A percentile compares a stretch with the other conserved stretches of the same genome.
phyloP scores from a whole-genome alignment of 805 yeast genomes.

The Wickerhamiella bombiphila region DNA sequence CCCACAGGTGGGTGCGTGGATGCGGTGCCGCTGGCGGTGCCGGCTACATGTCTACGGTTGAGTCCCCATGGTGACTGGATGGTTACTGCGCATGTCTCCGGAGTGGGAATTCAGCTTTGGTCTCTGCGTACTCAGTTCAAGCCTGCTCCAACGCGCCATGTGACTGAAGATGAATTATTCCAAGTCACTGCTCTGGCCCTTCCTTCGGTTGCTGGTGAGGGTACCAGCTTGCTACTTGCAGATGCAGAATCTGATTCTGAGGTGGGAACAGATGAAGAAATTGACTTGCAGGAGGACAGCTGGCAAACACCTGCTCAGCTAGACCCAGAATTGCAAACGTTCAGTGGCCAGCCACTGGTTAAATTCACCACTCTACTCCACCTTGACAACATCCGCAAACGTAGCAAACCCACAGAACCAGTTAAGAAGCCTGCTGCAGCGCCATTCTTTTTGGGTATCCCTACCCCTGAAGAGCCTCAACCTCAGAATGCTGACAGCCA shows the following conservation, averaged over 20 bases:
- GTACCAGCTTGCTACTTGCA: conserved; percentile 35
- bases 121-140: conserved; percentile 75
- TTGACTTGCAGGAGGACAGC: conserved; percentile 26
- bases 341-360: conserved; percentile 61
- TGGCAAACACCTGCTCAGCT: conserved; percentile 36
- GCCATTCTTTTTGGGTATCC: conserved; percentile 54
- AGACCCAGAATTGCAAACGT: conserved; percentile 45
- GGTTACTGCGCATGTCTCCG: conserved; percentile 84
- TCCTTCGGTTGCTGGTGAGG: conserved; percentile 72
- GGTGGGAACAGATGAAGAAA: conserved; percentile 23
- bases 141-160: conserved; percentile 51
- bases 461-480: conserved; percentile 23
- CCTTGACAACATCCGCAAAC: conserved; percentile 65
- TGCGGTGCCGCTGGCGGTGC: conserved; percentile 62
- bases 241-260: conserved; percentile 60
- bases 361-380: conserved; percentile 68
- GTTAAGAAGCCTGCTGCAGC: conserved; percentile 71
- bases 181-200: conserved; percentile 31
- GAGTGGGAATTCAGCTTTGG: conserved; percentile 87
- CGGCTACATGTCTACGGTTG: conserved; percentile 67
- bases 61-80: conserved; percentile 81
- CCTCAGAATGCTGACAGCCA: conserved; percentile 16
- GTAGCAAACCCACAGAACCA: conserved; percentile 83
- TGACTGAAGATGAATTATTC: conserved; percentile 47
- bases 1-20: conserved; percentile 96